phyloP scores from a whole-genome alignment of 257 asterid genomes.

The Eucommia ulmoides region DNA sequence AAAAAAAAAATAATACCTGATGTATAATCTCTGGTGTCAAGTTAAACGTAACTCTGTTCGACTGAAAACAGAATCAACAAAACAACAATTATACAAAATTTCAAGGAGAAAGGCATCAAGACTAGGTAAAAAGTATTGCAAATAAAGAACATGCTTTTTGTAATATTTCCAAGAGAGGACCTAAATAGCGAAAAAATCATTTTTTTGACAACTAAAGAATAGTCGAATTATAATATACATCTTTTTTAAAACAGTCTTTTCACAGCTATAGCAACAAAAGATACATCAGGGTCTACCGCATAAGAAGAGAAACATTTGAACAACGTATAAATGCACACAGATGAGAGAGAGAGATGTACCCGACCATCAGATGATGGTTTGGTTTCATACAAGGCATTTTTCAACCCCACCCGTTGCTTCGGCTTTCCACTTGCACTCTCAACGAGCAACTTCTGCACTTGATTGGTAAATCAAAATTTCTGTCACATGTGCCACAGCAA shows the following conservation, averaged over 20 bases:
- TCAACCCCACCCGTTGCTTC: conserved; percentile 73
- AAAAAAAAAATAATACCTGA: conserved; percentile 45
- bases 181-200: no score
- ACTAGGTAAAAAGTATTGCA: not conserved
- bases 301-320: no score
- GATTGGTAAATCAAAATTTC: conserved; percentile 15
- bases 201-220: no score
- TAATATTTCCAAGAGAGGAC: no score
- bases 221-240: no score
- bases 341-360: conserved; percentile 31
- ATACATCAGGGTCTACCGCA: no score
- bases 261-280: no score
- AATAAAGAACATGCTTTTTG: not conserved
- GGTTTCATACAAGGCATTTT: conserved; percentile 81
- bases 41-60: conserved; percentile 92
- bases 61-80: conserved; percentile 38
- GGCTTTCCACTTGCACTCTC: conserved; percentile 54
- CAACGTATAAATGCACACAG: not conserved
- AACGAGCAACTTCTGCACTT: conserved; percentile 82
- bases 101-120: not conserved
- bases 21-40: conserved; percentile 95
- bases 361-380: conserved; percentile 92
- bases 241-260: no score
- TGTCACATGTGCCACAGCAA: not conserved
- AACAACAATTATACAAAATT: not conserved